Percentiles rank a stretch among this genome's conserved stretches.
Conservation (phyloP, 2,329 filamentous ascomycete genomes). For the Pyrenochaeta sp. region DNA sequence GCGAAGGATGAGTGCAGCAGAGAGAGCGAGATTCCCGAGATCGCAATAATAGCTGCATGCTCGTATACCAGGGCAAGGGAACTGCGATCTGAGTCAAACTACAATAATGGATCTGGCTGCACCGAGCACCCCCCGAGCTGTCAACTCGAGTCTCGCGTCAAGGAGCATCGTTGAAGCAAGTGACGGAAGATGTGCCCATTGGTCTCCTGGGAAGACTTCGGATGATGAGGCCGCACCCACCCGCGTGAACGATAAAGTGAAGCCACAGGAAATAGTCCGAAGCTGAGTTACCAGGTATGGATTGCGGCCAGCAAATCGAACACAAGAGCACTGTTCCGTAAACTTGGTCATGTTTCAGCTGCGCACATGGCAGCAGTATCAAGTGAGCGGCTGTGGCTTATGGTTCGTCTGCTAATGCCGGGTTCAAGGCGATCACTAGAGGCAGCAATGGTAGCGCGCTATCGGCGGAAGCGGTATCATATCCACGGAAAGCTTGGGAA, state of each 20-base stretch:
- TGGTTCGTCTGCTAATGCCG: constrained; percentile 11
- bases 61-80: not conserved
- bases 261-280: constrained; percentile 8
- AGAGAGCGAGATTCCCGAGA: not conserved
- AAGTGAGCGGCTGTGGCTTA: constrained; percentile 13
- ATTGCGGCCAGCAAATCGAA: constrained; percentile 14
- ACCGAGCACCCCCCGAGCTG: not conserved
- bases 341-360: constrained; percentile 19
- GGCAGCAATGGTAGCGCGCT: constrained; percentile 8
- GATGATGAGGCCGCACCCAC: constrained; percentile 5
- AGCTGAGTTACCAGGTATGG: not conserved
- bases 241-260: constrained; percentile 1
- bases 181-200: constrained; percentile 1
- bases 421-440: constrained; percentile 5
- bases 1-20: not conserved
- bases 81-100: not conserved
- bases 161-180: not conserved
- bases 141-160: not conserved
- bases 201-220: constrained; percentile 2
- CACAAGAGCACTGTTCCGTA: not conserved
- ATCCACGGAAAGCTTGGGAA: not conserved
- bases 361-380: constrained; percentile 10
- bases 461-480: constrained; percentile 12
- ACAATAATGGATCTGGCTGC: not conserved
- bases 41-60: not conserved